Evolutionary conservation across 352 stramenopile genomes (phyloP).

Genomic region (Globisporangium emineosum): DNA sequence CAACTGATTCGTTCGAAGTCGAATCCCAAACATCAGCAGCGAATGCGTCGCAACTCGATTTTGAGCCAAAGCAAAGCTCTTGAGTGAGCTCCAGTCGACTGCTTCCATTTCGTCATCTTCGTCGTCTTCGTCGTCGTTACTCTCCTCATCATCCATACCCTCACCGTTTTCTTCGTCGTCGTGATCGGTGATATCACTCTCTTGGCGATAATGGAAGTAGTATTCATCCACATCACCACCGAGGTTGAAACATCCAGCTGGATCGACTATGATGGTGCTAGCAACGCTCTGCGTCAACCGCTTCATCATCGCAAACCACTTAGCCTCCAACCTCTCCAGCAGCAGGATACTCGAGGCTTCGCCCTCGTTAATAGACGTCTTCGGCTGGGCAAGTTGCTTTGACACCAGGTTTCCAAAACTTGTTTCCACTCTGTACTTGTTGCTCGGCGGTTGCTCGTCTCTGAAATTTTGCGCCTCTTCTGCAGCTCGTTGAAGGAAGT

Average conservation of each 20-base stretch:
- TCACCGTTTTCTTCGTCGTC: slow-evolving; percentile 13
- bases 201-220: slow-evolving; percentile 31
- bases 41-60: slow-evolving; percentile 9
- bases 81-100: slow-evolving; percentile 56
- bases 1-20: slow-evolving; percentile 24
- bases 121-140: slow-evolving; percentile 23
- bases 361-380: background rate
- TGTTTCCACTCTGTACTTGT: slow-evolving; percentile 51
- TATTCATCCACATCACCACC: slow-evolving; percentile 34
- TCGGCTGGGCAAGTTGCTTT: slow-evolving; percentile 16
- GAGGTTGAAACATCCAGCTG: slow-evolving; percentile 31
- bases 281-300: slow-evolving; percentile 25
- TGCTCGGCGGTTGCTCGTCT: slow-evolving; percentile 35
- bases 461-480: slow-evolving; percentile 33
- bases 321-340: slow-evolving; percentile 29
- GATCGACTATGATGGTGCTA: slow-evolving; percentile 19
- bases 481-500: slow-evolving; percentile 49
- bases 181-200: slow-evolving; percentile 6
- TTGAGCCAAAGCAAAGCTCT: slow-evolving; percentile 15
- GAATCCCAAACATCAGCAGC: slow-evolving; percentile 32
- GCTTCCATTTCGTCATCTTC: slow-evolving; percentile 36
- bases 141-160: slow-evolving; percentile 12
- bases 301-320: slow-evolving; percentile 38
- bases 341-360: slow-evolving; percentile 14
- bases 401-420: slow-evolving; percentile 70